These are phyloP conservation scores for Balamuthia mandrillaris DNA, from an alignment of 208 protist species.

Conservation along the genomic window DNA sequence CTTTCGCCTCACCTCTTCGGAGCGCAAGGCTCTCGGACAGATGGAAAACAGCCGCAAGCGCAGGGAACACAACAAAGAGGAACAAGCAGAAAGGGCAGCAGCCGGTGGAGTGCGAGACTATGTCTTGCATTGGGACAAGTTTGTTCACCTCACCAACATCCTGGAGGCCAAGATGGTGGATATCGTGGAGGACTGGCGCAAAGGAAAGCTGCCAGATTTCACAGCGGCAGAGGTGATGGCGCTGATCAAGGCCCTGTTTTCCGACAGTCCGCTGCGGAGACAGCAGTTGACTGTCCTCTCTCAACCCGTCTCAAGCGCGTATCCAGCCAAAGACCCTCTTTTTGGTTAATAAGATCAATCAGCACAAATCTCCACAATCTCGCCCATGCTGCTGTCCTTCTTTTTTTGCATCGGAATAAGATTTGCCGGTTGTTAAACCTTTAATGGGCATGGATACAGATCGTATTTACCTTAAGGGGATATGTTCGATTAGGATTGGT, in stretches of 20 bases:
- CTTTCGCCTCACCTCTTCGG: neutral
- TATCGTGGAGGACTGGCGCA: slow-evolving; percentile 3
- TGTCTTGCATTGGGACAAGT: neutral
- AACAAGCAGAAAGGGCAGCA: neutral
- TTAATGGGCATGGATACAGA: too few species aligned
- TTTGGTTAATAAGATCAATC: too few species aligned
- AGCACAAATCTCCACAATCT: too few species aligned
- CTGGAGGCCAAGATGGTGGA: slow-evolving; percentile 16
- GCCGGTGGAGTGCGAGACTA: neutral
- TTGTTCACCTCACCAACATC: slow-evolving; percentile 15
- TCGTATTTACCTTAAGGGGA: too few species aligned
- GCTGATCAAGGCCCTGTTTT: slow-evolving; percentile 28
- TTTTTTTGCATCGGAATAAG: too few species aligned
- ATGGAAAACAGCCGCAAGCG: neutral
- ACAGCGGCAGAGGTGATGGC: neutral
- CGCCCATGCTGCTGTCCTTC: too few species aligned
- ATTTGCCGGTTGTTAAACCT: too few species aligned
- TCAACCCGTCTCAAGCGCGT: too few species aligned
- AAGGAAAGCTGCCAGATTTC: slow-evolving; percentile 23
- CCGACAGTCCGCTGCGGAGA: slow-evolving; percentile 1
- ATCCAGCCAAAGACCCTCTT: too few species aligned
- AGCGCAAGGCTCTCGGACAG: neutral
- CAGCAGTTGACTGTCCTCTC: slow-evolving; percentile 4
- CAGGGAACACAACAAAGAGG: neutral
- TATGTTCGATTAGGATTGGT: too few species aligned